Conservation (phyloP, 2,329 filamentous ascomycete genomes). For the Cytospora mali region DNA sequence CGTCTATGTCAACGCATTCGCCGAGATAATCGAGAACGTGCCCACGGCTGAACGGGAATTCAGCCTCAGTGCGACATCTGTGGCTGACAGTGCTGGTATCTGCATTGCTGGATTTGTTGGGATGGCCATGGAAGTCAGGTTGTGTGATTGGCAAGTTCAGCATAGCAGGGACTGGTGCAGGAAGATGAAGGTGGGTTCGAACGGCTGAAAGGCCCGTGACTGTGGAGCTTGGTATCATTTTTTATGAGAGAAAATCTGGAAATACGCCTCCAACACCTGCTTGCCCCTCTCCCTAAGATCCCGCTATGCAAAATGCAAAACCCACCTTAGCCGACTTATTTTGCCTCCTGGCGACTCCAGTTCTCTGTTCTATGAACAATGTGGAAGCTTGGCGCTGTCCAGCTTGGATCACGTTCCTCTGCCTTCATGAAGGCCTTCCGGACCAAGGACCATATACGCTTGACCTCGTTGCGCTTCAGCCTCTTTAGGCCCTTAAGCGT, state of each 20-base stretch:
- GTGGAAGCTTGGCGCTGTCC: constrained; percentile 22
- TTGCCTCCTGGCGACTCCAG: constrained; percentile 22
- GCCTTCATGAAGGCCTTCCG: constrained; percentile 14
- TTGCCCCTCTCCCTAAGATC: background rate
- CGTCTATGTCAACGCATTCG: constrained; percentile 96
- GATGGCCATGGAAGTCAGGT: constrained; percentile 76
- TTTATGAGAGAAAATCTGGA: background rate
- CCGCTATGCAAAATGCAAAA: background rate
- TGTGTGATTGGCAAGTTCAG: constrained; percentile 84
- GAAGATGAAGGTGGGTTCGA: constrained; percentile 49
- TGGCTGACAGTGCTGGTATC: constrained; percentile 89
- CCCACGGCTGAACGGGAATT: constrained; percentile 82
- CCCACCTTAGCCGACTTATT: background rate
- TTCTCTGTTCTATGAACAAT: constrained; percentile 25
- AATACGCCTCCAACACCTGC: background rate
- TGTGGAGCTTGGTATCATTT: background rate
- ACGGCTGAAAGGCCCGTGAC: constrained; percentile 2
- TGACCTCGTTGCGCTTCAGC: constrained; percentile 26
- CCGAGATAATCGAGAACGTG: constrained; percentile 86
- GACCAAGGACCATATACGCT: constrained; percentile 27
- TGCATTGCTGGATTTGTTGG: constrained; percentile 84
- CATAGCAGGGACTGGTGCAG: constrained; percentile 77
- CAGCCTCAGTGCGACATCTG: constrained; percentile 83
- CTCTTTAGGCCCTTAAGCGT: constrained; percentile 20
- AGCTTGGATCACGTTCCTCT: constrained; percentile 11